phyloP scores from a whole-genome alignment of 2,329 filamentous ascomycete species.

The Plectosphaerella sp. region DNA sequence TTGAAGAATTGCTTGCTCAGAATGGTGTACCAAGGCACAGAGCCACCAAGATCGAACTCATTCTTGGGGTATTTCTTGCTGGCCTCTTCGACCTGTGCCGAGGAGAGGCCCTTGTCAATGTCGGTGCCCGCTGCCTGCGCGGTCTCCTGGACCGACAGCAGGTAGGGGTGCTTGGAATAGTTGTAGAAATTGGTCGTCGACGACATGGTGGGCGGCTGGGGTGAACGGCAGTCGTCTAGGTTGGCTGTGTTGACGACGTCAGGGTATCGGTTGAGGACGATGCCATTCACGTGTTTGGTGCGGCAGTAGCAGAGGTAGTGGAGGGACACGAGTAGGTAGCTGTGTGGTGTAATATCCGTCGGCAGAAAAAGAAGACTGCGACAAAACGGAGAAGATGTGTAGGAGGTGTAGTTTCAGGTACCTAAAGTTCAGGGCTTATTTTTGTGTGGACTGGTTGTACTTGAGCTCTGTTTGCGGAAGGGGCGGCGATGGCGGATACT shows the following conservation, averaged over 20 bases:
- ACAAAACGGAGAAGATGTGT: neutral
- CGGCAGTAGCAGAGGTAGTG: neutral
- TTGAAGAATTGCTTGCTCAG: slow-evolving; percentile 69
- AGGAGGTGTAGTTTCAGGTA: too few species aligned
- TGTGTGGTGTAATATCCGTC: neutral
- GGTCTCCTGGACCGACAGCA: slow-evolving; percentile 58
- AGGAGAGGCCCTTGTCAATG: slow-evolving; percentile 62
- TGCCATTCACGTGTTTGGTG: neutral
- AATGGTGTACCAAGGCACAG: slow-evolving; percentile 68
- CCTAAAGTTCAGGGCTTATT: too few species aligned
- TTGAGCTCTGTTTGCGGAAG: too few species aligned
- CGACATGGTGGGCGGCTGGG: neutral
- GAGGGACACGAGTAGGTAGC: too few species aligned
- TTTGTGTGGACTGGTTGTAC: too few species aligned
- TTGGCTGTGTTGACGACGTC: neutral
- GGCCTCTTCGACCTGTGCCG: slow-evolving; percentile 53
- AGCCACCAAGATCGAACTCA: slow-evolving; percentile 64
- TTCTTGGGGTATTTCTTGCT: slow-evolving; percentile 61
- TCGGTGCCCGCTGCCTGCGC: slow-evolving; percentile 58
- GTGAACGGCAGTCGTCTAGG: neutral
- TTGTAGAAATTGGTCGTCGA: slow-evolving; percentile 10
- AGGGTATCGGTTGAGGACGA: neutral
- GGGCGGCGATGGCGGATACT: neutral
- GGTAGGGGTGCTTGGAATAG: slow-evolving; percentile 54
- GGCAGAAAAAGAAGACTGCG: neutral